These are phyloP conservation scores for Dittrichia graveolens DNA, from an alignment of 129 eudicot genomes.

Conservation along the genomic window DNA sequence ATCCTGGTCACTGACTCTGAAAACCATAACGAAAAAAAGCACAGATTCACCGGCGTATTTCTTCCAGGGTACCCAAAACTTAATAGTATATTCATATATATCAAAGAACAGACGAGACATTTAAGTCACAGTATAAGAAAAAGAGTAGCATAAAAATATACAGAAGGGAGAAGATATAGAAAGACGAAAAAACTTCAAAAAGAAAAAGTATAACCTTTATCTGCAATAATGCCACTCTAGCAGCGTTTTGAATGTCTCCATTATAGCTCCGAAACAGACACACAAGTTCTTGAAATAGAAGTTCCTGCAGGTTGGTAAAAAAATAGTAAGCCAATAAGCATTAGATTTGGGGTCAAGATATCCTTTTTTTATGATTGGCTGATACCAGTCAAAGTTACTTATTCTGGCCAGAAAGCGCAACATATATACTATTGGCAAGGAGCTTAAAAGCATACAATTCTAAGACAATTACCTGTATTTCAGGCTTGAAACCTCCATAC, in stretches of 20 bases:
- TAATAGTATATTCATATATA: background rate
- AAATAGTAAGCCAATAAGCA: slow-evolving; percentile 1
- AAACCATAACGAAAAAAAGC: slow-evolving; percentile 3
- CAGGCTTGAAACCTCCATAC: slow-evolving; percentile 52
- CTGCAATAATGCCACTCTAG: slow-evolving; percentile 64
- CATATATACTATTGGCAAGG: background rate
- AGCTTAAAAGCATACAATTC: slow-evolving; percentile 17
- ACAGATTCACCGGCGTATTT: background rate
- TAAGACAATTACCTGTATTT: slow-evolving; percentile 53
- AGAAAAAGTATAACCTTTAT: slow-evolving; percentile 44
- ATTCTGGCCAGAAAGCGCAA: background rate
- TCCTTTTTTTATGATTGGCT: background rate
- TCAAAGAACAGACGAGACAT: background rate
- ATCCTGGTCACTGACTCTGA: background rate
- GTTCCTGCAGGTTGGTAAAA: slow-evolving; percentile 47
- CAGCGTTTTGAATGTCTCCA: slow-evolving; percentile 61
- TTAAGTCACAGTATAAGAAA: slow-evolving; percentile 1
- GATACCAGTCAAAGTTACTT: background rate
- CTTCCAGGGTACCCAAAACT: background rate
- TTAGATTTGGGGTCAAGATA: background rate
- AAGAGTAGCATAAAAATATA: slow-evolving; percentile 1
- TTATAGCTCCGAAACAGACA: slow-evolving; percentile 56
- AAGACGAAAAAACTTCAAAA: background rate
- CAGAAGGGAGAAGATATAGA: background rate
- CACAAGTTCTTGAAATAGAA: slow-evolving; percentile 60